Conservation (phyloP, 495 filamentous ascomycete species). For the Wilcoxina mikolae region DNA sequence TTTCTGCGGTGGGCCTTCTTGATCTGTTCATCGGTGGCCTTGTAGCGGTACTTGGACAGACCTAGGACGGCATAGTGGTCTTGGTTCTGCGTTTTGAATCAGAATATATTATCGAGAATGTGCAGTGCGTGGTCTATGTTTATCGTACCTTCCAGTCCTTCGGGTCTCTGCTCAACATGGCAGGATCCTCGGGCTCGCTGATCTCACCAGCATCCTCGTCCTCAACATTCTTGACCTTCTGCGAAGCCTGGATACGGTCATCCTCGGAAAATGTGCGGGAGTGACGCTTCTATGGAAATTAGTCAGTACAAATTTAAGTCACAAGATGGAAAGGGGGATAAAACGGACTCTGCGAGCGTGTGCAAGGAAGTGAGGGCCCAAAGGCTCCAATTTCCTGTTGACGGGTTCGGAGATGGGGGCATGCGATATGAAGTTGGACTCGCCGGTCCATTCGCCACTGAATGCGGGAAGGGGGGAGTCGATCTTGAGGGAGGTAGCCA, state of each 20-base stretch:
- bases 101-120: constrained; percentile 27
- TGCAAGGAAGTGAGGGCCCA: constrained; percentile 93
- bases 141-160: constrained; percentile 99
- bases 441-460: constrained; percentile 63
- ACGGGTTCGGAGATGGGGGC: constrained; percentile 24
- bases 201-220: constrained; percentile 79
- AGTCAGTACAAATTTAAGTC: constrained; percentile 23
- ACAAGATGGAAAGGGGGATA: constrained; percentile 13
- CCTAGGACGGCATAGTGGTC: constrained; percentile 97
- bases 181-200: constrained; percentile 78
- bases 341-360: constrained; percentile 71
- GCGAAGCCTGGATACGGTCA: constrained; percentile 87
- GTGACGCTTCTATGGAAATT: constrained; percentile 53
- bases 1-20: constrained; percentile 98
- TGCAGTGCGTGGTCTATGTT: neutral
- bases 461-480: constrained; percentile 50
- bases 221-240: constrained; percentile 89
- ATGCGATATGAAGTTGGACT: constrained; percentile 74
- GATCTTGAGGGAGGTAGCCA: constrained; percentile 4
- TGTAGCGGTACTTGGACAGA: constrained; percentile 76
- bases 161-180: constrained; percentile 80
- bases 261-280: constrained; percentile 97
- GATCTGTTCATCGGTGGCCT: constrained; percentile 92
- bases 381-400: constrained; percentile 55
- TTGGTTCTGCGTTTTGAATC: constrained; percentile 47